These are phyloP conservation scores for Cichorium intybus DNA, from an alignment of 140 eudicot genomes.

Conservation along the genomic window DNA sequence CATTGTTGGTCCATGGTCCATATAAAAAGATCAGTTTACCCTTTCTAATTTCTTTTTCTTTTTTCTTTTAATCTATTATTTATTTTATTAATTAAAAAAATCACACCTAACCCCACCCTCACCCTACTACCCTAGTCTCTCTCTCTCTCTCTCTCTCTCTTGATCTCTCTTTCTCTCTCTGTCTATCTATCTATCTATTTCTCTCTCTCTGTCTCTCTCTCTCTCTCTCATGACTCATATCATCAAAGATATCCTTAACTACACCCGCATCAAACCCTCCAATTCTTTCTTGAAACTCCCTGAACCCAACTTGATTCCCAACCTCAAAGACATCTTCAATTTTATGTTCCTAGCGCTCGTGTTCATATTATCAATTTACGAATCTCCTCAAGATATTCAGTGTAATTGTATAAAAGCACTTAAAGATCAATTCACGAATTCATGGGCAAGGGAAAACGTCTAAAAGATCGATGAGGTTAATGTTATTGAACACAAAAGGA, in stretches of 20 bases:
- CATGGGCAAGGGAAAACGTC: constrained; percentile 43
- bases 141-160: too few species aligned
- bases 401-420: constrained; percentile 40
- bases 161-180: too few species aligned
- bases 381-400: constrained; percentile 75
- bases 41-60: too few species aligned
- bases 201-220: too few species aligned
- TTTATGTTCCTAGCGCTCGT: constrained; percentile 57
- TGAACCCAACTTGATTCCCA: constrained; percentile 6
- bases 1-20: too few species aligned
- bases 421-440: constrained; percentile 46
- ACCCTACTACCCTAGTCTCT: too few species aligned
- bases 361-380: constrained; percentile 80
- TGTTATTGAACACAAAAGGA: constrained; percentile 69
- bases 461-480: constrained; percentile 44
- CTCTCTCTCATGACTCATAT: constrained; percentile 49
- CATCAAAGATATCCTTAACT: constrained; percentile 55
- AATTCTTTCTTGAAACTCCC: constrained; percentile 44
- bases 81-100: too few species aligned
- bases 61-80: too few species aligned
- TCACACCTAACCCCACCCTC: too few species aligned
- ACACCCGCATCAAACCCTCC: constrained; percentile 46
- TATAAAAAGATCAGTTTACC: too few species aligned
- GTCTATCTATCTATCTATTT: too few species aligned
- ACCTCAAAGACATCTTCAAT: constrained; percentile 55